These are phyloP conservation scores for Aspergillus cejpii DNA, from an alignment of 2,329 filamentous ascomycete species.

Conservation along the genomic window DNA sequence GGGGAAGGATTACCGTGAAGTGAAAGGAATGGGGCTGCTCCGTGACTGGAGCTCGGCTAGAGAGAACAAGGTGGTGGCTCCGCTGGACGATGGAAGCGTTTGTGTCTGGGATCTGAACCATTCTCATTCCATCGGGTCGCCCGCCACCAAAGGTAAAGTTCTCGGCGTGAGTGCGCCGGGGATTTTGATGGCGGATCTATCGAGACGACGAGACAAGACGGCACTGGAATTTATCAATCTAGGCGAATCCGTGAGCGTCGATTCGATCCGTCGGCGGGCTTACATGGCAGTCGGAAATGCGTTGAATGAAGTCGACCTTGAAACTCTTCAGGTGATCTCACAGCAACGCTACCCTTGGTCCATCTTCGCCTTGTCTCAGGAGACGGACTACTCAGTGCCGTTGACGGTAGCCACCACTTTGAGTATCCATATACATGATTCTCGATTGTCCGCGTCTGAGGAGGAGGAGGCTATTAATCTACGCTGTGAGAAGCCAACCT, in stretches of 20 bases:
- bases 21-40: slow-evolving; percentile 66
- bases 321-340: slow-evolving; percentile 62
- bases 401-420: slow-evolving; percentile 77
- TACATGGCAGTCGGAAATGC: slow-evolving; percentile 74
- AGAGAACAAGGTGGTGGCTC: slow-evolving; percentile 61
- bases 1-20: slow-evolving; percentile 49
- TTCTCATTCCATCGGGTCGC: slow-evolving; percentile 26
- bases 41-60: slow-evolving; percentile 48
- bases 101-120: slow-evolving; percentile 71
- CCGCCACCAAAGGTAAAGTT: slow-evolving; percentile 49
- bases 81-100: slow-evolving; percentile 81
- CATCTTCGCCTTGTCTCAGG: slow-evolving; percentile 71
- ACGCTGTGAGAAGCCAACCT: slow-evolving; percentile 28
- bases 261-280: slow-evolving; percentile 59
- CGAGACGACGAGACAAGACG: slow-evolving; percentile 49
- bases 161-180: slow-evolving; percentile 60
- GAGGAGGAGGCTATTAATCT: slow-evolving; percentile 32
- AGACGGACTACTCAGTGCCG: slow-evolving; percentile 59
- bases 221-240: slow-evolving; percentile 44
- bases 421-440: slow-evolving; percentile 77
- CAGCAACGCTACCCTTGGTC: slow-evolving; percentile 70
- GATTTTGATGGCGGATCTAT: slow-evolving; percentile 62
- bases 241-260: slow-evolving; percentile 76
- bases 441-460: slow-evolving; percentile 44
- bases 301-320: slow-evolving; percentile 75